Conservation (phyloP, 2,329 filamentous ascomycete species). For the Penicillium sp. region DNA sequence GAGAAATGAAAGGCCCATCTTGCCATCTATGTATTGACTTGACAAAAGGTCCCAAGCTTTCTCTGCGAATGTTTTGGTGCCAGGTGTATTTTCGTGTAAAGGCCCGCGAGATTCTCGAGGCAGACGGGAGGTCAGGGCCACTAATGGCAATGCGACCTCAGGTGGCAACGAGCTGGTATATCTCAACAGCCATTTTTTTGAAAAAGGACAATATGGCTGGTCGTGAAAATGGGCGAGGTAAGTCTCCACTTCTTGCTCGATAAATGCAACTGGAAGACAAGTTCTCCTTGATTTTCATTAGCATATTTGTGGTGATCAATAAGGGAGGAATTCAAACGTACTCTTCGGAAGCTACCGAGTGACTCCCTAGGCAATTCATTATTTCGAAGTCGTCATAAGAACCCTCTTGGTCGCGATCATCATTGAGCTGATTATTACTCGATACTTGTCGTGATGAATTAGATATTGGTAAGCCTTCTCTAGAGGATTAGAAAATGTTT, state of each 20-base stretch:
- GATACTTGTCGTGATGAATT: neutral
- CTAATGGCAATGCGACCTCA: slow-evolving; percentile 21
- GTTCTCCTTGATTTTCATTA: neutral
- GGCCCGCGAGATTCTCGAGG: slow-evolving; percentile 8
- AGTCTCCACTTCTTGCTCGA: slow-evolving; percentile 20
- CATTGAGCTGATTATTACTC: neutral
- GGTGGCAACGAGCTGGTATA: slow-evolving; percentile 13
- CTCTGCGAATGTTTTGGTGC: slow-evolving; percentile 9
- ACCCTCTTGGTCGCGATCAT: neutral
- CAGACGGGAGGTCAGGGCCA: slow-evolving; percentile 24
- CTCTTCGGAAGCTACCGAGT: neutral
- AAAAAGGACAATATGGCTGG: slow-evolving; percentile 27
- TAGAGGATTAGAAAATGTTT: neutral
- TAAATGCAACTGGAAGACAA: slow-evolving; percentile 2
- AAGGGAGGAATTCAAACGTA: neutral
- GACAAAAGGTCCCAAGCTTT: slow-evolving; percentile 25
- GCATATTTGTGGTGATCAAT: neutral
- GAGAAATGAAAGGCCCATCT: slow-evolving; percentile 20
- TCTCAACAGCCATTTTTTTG: slow-evolving; percentile 16
- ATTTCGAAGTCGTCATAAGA: neutral
- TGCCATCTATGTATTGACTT: slow-evolving; percentile 12
- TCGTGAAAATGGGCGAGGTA: slow-evolving; percentile 26
- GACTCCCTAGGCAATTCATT: neutral
- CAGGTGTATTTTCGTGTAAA: neutral
- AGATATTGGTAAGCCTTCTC: slow-evolving; percentile 12